Conservation (phyloP, 2,329 filamentous ascomycete species). For the Diplocarpon rosae region DNA sequence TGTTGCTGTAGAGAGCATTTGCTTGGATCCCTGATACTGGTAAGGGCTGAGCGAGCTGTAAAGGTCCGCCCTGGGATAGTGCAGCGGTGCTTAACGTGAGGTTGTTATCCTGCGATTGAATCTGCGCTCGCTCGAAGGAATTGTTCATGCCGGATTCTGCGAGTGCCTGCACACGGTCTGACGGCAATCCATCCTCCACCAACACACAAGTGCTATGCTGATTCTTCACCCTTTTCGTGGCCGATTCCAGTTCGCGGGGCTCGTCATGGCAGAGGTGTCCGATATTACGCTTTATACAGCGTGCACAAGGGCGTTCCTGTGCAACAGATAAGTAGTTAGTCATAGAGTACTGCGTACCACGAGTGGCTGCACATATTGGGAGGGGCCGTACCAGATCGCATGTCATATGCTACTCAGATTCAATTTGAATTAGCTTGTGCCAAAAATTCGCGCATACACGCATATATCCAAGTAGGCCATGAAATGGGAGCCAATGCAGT, state of each 20-base stretch:
- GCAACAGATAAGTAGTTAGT: constrained; percentile 23
- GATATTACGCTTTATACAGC: constrained; percentile 98
- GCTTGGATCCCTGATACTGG: constrained; percentile 56
- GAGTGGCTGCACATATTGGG: constrained; percentile 22
- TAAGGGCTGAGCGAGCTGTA: constrained; percentile 63
- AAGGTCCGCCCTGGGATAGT: constrained; percentile 35
- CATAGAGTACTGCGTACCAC: constrained; percentile 24
- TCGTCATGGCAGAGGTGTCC: constrained; percentile 98
- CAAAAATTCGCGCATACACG: constrained; percentile 25
- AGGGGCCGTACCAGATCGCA: constrained; percentile 66
- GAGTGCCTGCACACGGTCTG: constrained; percentile 38
- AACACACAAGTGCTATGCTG: constrained; percentile 43
- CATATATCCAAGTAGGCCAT: constrained; percentile 21
- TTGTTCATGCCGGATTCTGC: constrained; percentile 37
- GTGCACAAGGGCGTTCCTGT: constrained; percentile 88
- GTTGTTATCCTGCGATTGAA: constrained; percentile 31
- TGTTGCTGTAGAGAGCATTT: constrained; percentile 49
- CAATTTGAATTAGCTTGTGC: constrained; percentile 27
- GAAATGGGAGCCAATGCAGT: constrained; percentile 27
- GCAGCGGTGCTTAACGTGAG: constrained; percentile 28
- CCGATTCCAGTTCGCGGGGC: constrained; percentile 66
- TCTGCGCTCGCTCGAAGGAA: constrained; percentile 39
- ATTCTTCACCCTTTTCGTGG: constrained; percentile 63
- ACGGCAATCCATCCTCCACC: constrained; percentile 48
- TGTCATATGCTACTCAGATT: constrained; percentile 65